These are phyloP conservation scores for Emericellopsis terricola DNA, from an alignment of 495 filamentous ascomycete species.

Conservation along the genomic window DNA sequence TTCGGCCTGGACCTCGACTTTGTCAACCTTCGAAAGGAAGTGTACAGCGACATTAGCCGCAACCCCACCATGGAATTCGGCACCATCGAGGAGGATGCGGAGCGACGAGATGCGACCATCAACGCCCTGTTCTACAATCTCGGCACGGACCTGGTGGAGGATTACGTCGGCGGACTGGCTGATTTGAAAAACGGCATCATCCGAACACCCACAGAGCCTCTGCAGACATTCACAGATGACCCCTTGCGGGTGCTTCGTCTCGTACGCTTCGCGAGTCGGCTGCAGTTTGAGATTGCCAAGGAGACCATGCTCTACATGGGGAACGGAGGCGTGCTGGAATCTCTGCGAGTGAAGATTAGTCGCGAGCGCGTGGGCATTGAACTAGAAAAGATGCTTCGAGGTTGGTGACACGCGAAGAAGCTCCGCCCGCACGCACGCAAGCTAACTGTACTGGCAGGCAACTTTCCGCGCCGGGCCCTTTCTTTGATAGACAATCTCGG, in stretches of 20 bases:
- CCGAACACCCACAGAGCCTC: conserved; percentile 72
- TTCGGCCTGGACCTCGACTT: conserved; percentile 84
- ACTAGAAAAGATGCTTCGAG: conserved; percentile 77
- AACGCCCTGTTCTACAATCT: conserved; percentile 97
- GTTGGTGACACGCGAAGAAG: too few relatives aligned
- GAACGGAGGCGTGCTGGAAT: conserved; percentile 49
- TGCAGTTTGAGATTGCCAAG: conserved; percentile 58
- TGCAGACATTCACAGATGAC: conserved; percentile 90
- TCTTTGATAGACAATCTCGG: conserved; percentile 53
- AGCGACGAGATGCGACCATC: conserved; percentile 80
- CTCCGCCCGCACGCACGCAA: not conserved
- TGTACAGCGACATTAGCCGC: conserved; percentile 67
- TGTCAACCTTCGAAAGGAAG: conserved; percentile 86
- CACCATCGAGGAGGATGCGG: conserved; percentile 73
- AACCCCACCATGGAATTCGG: conserved; percentile 92
- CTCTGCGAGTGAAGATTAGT: conserved; percentile 77
- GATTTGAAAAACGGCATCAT: conserved; percentile 61
- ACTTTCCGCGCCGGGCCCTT: conserved; percentile 49
- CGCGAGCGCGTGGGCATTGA: conserved; percentile 74
- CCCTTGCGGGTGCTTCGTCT: conserved; percentile 78
- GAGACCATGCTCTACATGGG: conserved; percentile 58
- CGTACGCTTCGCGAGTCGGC: conserved; percentile 73
- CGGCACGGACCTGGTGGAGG: conserved; percentile 57
- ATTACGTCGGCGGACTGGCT: conserved; percentile 61
- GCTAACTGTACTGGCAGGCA: conserved; percentile 25